Evolutionary conservation across 2,329 filamentous ascomycete genomes (phyloP).

Genomic region (Sarocladiaceae sp.): DNA sequence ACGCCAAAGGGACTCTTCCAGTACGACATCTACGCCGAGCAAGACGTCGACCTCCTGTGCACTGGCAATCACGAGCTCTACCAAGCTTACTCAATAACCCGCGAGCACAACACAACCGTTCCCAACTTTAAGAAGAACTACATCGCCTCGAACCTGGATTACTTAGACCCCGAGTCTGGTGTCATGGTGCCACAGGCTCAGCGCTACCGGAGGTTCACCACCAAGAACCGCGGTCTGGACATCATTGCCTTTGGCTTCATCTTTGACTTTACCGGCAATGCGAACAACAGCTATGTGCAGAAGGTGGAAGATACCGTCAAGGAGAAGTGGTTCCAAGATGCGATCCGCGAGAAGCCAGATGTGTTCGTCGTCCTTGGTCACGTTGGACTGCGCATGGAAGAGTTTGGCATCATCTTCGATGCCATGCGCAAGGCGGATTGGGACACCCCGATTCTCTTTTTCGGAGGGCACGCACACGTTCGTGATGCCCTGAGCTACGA

Average conservation of each 20-base stretch:
- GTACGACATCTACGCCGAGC: conserved; percentile 78
- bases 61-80: conserved; percentile 96
- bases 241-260: conserved; percentile 90
- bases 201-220: conserved; percentile 83
- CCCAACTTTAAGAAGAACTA: conserved; percentile 77
- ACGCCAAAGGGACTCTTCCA: conserved; percentile 82
- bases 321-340: conserved; percentile 82
- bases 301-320: conserved; percentile 73
- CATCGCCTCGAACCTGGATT: conserved; percentile 88
- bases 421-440: conserved; percentile 71
- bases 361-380: conserved; percentile 84
- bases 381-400: conserved; percentile 72
- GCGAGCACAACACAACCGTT: conserved; percentile 74
- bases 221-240: conserved; percentile 77
- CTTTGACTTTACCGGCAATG: conserved; percentile 87
- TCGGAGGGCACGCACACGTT: conserved; percentile 86
- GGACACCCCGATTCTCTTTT: conserved; percentile 83
- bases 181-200: conserved; percentile 69
- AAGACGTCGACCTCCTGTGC: conserved; percentile 76
- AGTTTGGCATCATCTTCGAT: conserved; percentile 71
- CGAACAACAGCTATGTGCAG: conserved; percentile 83
- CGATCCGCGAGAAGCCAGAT: conserved; percentile 78
- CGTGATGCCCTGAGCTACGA: conserved; percentile 80
- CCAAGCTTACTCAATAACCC: conserved; percentile 66
- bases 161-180: conserved; percentile 65